Evolutionary conservation across 2,329 filamentous ascomycete species (phyloP), one percentile per base, ranked within the genome.

Genomic region (Talaromyces amestolkiae): DNA sequence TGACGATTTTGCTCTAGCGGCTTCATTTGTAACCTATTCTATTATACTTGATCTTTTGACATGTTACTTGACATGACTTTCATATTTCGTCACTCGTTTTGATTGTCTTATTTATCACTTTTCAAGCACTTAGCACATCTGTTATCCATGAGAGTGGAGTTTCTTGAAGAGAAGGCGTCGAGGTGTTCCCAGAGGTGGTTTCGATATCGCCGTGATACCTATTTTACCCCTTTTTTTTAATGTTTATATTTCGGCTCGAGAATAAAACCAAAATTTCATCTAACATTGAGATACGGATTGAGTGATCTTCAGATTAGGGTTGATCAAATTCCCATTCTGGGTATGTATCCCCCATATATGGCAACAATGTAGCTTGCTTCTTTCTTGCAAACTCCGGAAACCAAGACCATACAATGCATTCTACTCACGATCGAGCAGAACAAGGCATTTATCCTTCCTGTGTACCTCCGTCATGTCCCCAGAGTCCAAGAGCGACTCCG

Each of bases 91-190:
- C 35, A 2, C 13, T 13, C 35, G 1, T 13, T 37, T 37, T 37
- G 8, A 37, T 13, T 37, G 27, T 13, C 35, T 13, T 9, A 3
- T 37, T 11, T 37, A 1, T 10, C 13, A 13, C 35, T 37, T 37
- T 37, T 13, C 13, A 13, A 37, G 35, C 13, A 37, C 35, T 37
- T 37, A 37, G 35, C 35, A 56, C n/a, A 56, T 22, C 11, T 56
- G 43, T 31, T n/a, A 17, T 59, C 37, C 15, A 43, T 33, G 31
- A 19, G 7, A 24, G 37, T 27, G 61, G 61, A 58, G 37, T 63
- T 58, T 31, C 31, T 6, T 45, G 51, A 63, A 47, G 31, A 58
- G 61, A 45, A 27, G 61, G 61, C 51, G 61, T 24, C 39, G 31
- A 10, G 39, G 51, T 56, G 61, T 63, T 35, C 15, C 31, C 13